phyloP scores from a whole-genome alignment of 768 basidiomycete genomes.

The Scleroderma citrinum region DNA sequence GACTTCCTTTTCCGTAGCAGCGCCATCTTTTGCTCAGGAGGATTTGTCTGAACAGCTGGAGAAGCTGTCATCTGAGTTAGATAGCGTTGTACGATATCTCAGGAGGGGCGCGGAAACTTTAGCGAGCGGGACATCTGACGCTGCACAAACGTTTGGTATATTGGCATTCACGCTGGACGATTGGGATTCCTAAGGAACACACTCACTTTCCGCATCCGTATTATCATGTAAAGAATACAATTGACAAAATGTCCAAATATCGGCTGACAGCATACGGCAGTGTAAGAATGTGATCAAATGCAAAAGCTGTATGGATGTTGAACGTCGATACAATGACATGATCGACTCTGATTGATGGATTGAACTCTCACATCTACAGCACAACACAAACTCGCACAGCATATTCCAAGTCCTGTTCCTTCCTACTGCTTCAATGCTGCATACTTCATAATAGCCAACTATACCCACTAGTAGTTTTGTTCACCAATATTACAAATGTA shows the following conservation, averaged over 20 bases:
- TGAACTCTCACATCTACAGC: too few species aligned
- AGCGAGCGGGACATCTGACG: slow-evolving; percentile 54
- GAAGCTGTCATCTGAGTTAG: slow-evolving; percentile 62
- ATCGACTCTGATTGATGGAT: too few species aligned
- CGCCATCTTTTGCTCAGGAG: slow-evolving; percentile 37
- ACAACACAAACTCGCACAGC: too few species aligned
- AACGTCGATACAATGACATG: too few species aligned
- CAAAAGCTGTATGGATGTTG: too few species aligned
- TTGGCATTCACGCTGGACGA: slow-evolving; percentile 75
- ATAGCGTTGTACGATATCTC: slow-evolving; percentile 65
- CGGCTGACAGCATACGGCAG: neutral
- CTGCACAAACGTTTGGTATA: slow-evolving; percentile 59
- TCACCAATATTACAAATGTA: too few species aligned
- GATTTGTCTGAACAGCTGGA: slow-evolving; percentile 48
- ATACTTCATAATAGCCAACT: too few species aligned
- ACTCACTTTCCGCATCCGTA: neutral
- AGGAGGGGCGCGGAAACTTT: slow-evolving; percentile 65
- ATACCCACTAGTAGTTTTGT: too few species aligned
- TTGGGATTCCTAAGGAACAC: slow-evolving; percentile 48
- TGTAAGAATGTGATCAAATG: too few species aligned
- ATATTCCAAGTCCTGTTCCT: too few species aligned
- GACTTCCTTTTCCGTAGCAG: slow-evolving; percentile 37
- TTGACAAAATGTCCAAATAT: neutral
- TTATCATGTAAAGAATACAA: neutral
- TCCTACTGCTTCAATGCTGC: too few species aligned